Percentiles rank a stretch among this genome's conserved stretches.
phyloP scores from a whole-genome alignment of 192 early-diverging fungal genomes.

The Oehlia diaphana region DNA sequence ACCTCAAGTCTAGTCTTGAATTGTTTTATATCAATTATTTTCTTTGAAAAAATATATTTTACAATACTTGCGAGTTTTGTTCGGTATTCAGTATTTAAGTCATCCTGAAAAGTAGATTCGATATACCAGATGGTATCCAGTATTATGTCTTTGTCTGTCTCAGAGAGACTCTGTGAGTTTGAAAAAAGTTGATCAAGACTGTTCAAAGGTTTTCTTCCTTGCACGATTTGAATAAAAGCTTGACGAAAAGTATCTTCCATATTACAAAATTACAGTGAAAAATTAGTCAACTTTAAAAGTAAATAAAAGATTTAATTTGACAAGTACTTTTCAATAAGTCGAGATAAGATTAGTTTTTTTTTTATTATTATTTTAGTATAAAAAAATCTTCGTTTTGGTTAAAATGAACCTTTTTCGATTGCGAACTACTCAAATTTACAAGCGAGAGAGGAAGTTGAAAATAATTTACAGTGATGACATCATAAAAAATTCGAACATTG shows the following conservation, averaged over 20 bases:
- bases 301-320: no score
- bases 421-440: no score
- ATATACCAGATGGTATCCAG: not conserved
- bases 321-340: no score
- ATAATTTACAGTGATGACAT: no score
- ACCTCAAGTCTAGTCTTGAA: conserved; percentile 14
- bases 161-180: not conserved
- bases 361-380: no score
- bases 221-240: not conserved
- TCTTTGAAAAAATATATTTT: not conserved
- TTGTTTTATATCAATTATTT: not conserved
- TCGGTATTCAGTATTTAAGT: not conserved
- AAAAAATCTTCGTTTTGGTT: no score
- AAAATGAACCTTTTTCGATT: no score
- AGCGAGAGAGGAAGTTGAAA: no score
- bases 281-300: not conserved
- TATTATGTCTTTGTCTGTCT: not conserved
- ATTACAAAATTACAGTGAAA: not conserved
- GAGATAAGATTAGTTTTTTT: no score
- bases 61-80: not conserved
- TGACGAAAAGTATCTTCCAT: not conserved
- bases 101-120: not conserved
- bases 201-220: not conserved
- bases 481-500: no score
- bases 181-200: not conserved